Evolutionary conservation across 1,284 basidiomycete species (phyloP).

Genomic region (Agroathelia rolfsii): DNA sequence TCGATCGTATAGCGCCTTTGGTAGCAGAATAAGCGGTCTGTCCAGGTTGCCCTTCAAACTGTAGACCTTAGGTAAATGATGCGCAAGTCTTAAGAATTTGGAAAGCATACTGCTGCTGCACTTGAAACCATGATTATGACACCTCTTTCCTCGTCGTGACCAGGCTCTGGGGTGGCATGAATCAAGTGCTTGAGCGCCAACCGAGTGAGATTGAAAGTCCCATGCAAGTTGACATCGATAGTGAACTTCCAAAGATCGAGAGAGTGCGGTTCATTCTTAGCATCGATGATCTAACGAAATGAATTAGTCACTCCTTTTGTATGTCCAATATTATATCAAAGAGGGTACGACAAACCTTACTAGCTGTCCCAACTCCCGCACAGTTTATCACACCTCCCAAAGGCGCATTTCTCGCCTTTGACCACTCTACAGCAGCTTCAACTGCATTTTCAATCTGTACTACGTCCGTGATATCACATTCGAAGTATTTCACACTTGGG

Average conservation of each 20-base stretch:
- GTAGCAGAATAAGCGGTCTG: constrained; percentile 43
- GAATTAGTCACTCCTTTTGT: not conserved
- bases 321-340: not conserved
- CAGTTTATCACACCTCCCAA: constrained; percentile 48
- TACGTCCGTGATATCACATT: constrained; percentile 33
- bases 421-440: constrained; percentile 31
- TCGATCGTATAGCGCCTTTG: constrained; percentile 43
- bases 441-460: constrained; percentile 31
- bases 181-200: constrained; percentile 38
- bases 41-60: constrained; percentile 41
- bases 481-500: constrained; percentile 29
- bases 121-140: constrained; percentile 44
- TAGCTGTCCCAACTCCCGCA: constrained; percentile 35
- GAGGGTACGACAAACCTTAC: constrained; percentile 22
- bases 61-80: not conserved
- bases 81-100: not conserved
- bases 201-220: constrained; percentile 45
- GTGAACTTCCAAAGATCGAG: constrained; percentile 42
- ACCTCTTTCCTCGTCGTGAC: constrained; percentile 40
- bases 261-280: constrained; percentile 32
- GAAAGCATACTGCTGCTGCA: constrained; percentile 38
- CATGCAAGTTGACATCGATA: constrained; percentile 40
- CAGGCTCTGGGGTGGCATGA: constrained; percentile 32
- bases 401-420: constrained; percentile 28
- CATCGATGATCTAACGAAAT: constrained; percentile 30